Evolutionary conservation across 2,329 filamentous ascomycete genomes (phyloP).

Genomic region (Aspergillus felis): DNA sequence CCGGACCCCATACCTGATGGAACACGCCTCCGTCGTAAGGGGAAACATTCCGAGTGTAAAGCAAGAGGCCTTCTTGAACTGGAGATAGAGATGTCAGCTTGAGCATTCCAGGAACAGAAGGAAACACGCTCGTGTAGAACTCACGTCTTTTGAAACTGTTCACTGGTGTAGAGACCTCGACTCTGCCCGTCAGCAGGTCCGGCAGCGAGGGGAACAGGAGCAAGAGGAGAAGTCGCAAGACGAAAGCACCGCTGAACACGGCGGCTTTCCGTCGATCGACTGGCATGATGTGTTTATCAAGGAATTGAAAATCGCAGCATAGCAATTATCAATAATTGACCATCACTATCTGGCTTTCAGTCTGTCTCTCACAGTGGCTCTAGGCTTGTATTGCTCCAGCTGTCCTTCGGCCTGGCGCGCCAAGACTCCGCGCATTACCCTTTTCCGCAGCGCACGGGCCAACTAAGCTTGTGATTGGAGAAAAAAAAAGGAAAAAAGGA

Average conservation of each 20-base stretch:
- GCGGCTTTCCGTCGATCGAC: conserved; percentile 58
- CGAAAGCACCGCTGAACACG: conserved; percentile 72
- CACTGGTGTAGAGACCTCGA: conserved; percentile 94
- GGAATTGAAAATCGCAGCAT: conserved; percentile 2
- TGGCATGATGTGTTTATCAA: conserved; percentile 39
- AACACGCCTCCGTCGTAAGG: conserved; percentile 92
- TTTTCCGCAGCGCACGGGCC: conserved; percentile 30
- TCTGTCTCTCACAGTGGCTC: neutral
- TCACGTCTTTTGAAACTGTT: conserved; percentile 96
- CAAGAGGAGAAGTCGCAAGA: conserved; percentile 75
- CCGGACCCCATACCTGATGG: conserved; percentile 52
- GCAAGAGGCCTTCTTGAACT: conserved; percentile 95
- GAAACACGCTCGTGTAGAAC: conserved; percentile 27
- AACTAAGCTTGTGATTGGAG: conserved; percentile 15
- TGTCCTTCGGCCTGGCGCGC: conserved; percentile 17
- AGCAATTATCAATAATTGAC: conserved; percentile 2
- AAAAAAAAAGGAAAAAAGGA: conserved; percentile 17
- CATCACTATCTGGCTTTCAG: neutral
- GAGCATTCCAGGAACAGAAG: neutral
- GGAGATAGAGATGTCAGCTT: conserved; percentile 2
- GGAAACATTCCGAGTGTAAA: conserved; percentile 93
- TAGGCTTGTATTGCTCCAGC: conserved; percentile 9
- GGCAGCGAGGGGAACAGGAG: conserved; percentile 77
- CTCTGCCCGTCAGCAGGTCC: conserved; percentile 79
- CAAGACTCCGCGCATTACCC: conserved; percentile 22